These are phyloP conservation scores for Saccharomyces pastorianus DNA, from an alignment of 1,139 yeast species.

Conservation along the genomic window DNA sequence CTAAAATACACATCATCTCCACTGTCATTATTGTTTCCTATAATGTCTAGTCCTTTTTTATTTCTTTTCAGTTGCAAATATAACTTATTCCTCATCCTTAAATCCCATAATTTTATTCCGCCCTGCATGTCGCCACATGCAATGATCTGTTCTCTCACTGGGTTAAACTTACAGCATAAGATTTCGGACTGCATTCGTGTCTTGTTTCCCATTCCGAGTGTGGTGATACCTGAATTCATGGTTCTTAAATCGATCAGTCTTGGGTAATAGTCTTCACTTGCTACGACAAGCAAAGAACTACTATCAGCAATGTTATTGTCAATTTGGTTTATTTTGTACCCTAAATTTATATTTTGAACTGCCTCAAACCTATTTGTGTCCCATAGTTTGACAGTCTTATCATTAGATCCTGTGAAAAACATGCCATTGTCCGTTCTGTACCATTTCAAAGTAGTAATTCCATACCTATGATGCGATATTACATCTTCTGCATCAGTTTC, in stretches of 20 bases:
- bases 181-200: conserved; percentile 38
- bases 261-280: conserved; percentile 61
- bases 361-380: conserved; percentile 58
- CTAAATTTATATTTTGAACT: conserved; percentile 52
- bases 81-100: conserved; percentile 18
- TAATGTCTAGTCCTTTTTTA: not conserved
- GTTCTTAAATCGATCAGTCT: conserved; percentile 60
- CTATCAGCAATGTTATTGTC: conserved; percentile 44
- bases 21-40: not conserved
- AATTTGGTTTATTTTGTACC: conserved; percentile 44
- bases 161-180: conserved; percentile 70
- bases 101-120: conserved; percentile 36
- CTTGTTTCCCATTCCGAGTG: conserved; percentile 44
- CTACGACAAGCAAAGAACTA: conserved; percentile 58
- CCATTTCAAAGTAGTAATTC: conserved; percentile 72
- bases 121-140: conserved; percentile 77
- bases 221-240: conserved; percentile 29
- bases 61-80: conserved; percentile 8
- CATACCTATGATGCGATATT: conserved; percentile 46
- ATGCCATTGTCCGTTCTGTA: conserved; percentile 86
- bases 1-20: conserved; percentile 4
- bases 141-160: conserved; percentile 40
- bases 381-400: conserved; percentile 72
- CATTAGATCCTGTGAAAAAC: conserved; percentile 78
- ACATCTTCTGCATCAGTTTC: not conserved